Evolutionary conservation across 306 rosid genomes (phyloP).

Genomic region (Sindora glabra): DNA sequence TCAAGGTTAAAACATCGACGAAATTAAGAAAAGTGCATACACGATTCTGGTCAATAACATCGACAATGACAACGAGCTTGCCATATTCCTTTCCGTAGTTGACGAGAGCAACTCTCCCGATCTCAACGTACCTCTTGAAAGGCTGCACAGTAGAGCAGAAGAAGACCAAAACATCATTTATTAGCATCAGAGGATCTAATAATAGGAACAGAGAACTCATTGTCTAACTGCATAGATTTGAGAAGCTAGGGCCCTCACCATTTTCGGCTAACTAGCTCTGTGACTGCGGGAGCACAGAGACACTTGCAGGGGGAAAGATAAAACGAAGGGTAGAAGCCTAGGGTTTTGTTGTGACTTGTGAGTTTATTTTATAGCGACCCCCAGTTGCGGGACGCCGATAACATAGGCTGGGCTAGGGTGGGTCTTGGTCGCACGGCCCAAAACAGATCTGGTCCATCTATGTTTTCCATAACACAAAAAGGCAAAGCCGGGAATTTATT

Average conservation of each 20-base stretch:
- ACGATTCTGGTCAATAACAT: constrained; percentile 81
- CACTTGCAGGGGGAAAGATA: not conserved
- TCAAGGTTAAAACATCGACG: no score
- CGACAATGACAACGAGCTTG: constrained; percentile 86
- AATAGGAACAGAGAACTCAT: not conserved
- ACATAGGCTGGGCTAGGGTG: no score
- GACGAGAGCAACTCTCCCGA: constrained; percentile 87
- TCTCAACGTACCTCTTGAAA: constrained; percentile 89
- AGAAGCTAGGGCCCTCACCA: constrained; percentile 30
- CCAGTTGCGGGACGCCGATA: no score
- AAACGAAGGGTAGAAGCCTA: not conserved
- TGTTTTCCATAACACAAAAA: no score
- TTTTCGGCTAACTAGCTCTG: constrained; percentile 18
- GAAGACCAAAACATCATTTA: not conserved
- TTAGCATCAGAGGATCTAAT: not conserved
- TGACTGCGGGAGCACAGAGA: not conserved
- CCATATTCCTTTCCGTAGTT: constrained; percentile 90
- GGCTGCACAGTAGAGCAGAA: constrained; percentile 35
- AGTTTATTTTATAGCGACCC: no score
- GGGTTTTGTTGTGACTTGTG: constrained; percentile 28
- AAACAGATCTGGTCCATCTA: no score
- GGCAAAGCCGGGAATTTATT: no score
- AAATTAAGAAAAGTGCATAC: constrained; percentile 14
- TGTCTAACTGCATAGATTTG: not conserved
- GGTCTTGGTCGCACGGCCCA: no score